phyloP scores from a whole-genome alignment of 495 filamentous ascomycete genomes.

The Penicillium waksmanii region DNA sequence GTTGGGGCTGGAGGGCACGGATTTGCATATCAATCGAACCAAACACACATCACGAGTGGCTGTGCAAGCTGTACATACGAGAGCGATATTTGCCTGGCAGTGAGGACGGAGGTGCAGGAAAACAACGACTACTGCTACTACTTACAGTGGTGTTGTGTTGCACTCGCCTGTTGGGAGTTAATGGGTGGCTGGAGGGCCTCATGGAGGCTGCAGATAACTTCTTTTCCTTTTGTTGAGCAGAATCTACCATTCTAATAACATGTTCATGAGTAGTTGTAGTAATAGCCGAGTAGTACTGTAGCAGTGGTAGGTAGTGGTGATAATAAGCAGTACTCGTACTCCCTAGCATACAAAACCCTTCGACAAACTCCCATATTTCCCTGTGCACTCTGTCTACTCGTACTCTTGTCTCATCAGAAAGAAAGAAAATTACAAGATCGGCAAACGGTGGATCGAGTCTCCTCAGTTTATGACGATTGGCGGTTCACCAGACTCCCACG shows the following conservation, averaged over 20 bases:
- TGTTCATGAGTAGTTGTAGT: not conserved
- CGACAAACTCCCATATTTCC: not conserved
- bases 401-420: not conserved
- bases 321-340: no score
- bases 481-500: constrained; percentile 14
- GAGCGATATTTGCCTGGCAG: constrained; percentile 21
- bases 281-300: not conserved
- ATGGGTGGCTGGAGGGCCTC: constrained; percentile 30
- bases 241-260: constrained; percentile 16
- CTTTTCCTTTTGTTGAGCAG: constrained; percentile 35
- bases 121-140: constrained; percentile 13
- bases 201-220: constrained; percentile 34
- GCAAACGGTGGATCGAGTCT: constrained; percentile 29
- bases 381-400: not conserved
- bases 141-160: no score
- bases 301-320: not conserved
- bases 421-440: constrained; percentile 23
- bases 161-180: constrained; percentile 26
- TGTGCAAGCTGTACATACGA: constrained; percentile 47
- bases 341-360: no score
- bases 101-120: constrained; percentile 6
- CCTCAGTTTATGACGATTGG: constrained; percentile 30
- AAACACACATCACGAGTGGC: constrained; percentile 21
- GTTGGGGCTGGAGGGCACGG: constrained; percentile 6
- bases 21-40: constrained; percentile 17